These are phyloP conservation scores for Drechmeria coniospora DNA, from an alignment of 2,329 filamentous ascomycete species.

Conservation along the genomic window DNA sequence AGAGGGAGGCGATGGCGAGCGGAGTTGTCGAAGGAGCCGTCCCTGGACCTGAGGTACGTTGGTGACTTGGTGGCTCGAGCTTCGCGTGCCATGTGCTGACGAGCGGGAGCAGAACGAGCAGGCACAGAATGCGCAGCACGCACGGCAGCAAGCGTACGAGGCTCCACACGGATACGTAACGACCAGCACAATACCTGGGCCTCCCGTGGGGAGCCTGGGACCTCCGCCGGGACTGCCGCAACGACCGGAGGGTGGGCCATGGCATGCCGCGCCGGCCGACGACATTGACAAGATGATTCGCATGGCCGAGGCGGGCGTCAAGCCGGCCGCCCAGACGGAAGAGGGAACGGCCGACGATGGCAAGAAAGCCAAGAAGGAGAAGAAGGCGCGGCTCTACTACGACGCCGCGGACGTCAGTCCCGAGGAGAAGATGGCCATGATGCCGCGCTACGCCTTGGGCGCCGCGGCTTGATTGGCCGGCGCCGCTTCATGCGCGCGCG, in stretches of 20 bases:
- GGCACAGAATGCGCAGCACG: slow-evolving; percentile 4
- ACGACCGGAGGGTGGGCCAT: slow-evolving; percentile 22
- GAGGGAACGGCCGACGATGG: slow-evolving; percentile 49
- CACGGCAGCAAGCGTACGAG: slow-evolving; percentile 9
- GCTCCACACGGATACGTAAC: slow-evolving; percentile 19
- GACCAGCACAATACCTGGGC: slow-evolving; percentile 28
- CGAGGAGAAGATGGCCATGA: slow-evolving; percentile 74
- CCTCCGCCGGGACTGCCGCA: slow-evolving; percentile 27
- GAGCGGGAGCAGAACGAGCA: slow-evolving; percentile 4
- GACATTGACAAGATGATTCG: slow-evolving; percentile 52
- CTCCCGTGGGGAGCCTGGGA: slow-evolving; percentile 22
- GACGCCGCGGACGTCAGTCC: slow-evolving; percentile 65
- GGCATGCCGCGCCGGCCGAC: slow-evolving; percentile 27
- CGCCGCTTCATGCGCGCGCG: no score
- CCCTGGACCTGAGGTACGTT: no score
- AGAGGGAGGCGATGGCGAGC: slow-evolving; percentile 29
- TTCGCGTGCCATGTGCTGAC: not conserved
- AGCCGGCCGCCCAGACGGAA: slow-evolving; percentile 22
- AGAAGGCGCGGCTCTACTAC: slow-evolving; percentile 62
- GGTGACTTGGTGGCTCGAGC: not conserved
- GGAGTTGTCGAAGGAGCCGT: slow-evolving; percentile 24
- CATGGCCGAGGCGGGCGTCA: slow-evolving; percentile 47
- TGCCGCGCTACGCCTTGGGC: slow-evolving; percentile 57
- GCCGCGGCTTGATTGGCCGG: not conserved
- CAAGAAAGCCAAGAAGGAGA: slow-evolving; percentile 49